These are phyloP conservation scores for Microcera coccophila DNA, from an alignment of 2,329 filamentous ascomycete genomes.

Conservation along the genomic window DNA sequence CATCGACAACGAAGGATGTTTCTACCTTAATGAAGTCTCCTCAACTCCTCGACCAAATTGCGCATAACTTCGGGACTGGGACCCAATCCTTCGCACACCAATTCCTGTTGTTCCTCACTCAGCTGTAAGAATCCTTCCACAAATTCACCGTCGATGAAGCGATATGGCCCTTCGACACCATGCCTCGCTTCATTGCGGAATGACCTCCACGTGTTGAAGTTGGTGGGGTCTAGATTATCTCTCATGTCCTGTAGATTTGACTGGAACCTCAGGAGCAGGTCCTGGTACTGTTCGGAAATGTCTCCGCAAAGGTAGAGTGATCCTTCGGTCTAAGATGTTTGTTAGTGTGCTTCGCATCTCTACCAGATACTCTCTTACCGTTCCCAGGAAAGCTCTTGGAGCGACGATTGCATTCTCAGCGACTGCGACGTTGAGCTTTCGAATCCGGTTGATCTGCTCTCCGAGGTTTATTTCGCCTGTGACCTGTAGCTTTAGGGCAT, in stretches of 20 bases:
- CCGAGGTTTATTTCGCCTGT: slow-evolving; percentile 81
- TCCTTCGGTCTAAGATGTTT: slow-evolving; percentile 70
- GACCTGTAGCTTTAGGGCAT: slow-evolving; percentile 65
- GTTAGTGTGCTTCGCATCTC: slow-evolving; percentile 10
- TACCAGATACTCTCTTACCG: slow-evolving; percentile 55
- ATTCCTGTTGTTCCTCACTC: slow-evolving; percentile 53
- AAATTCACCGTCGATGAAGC: slow-evolving; percentile 90
- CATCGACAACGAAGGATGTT: neutral
- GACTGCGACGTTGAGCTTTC: slow-evolving; percentile 64
- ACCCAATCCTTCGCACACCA: slow-evolving; percentile 52
- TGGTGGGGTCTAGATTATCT: slow-evolving; percentile 65
- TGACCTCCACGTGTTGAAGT: slow-evolving; percentile 76
- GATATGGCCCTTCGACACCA: slow-evolving; percentile 67
- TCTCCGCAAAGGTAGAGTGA: slow-evolving; percentile 85
- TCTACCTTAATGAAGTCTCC: slow-evolving; percentile 52
- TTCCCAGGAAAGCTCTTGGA: slow-evolving; percentile 83
- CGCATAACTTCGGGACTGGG: slow-evolving; percentile 61
- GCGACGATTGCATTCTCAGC: slow-evolving; percentile 64
- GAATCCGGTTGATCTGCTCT: slow-evolving; percentile 89
- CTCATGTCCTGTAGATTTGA: slow-evolving; percentile 63
- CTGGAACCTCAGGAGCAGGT: slow-evolving; percentile 81
- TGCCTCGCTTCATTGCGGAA: slow-evolving; percentile 71
- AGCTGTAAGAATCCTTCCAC: slow-evolving; percentile 80
- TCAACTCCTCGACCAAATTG: slow-evolving; percentile 58
- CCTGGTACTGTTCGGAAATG: slow-evolving; percentile 67